These are phyloP conservation scores for Rubroboletus satanas DNA, from an alignment of 768 basidiomycete species.

Conservation along the genomic window DNA sequence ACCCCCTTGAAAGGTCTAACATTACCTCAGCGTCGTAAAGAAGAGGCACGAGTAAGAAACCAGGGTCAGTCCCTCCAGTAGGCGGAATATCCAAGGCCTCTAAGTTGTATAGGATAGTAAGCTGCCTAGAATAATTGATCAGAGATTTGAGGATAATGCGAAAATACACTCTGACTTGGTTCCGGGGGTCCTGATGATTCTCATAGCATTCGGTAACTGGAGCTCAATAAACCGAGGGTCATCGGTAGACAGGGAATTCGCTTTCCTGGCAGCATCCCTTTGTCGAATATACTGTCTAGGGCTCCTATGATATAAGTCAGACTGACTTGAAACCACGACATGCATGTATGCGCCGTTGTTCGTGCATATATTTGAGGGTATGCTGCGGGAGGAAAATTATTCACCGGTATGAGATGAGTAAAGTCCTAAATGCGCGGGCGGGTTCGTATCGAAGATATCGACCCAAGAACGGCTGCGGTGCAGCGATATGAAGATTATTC, in stretches of 20 bases:
- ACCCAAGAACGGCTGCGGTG: conserved; percentile 66
- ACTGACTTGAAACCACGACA: background rate
- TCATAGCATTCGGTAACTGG: conserved; percentile 58
- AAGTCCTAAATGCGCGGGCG: conserved; percentile 69
- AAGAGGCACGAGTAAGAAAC: conserved; percentile 54
- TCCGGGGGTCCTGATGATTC: conserved; percentile 49
- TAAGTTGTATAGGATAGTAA: conserved; percentile 50
- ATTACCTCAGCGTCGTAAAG: conserved; percentile 56
- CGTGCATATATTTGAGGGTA: conserved; percentile 13
- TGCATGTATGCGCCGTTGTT: conserved; percentile 22
- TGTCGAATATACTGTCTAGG: conserved; percentile 23
- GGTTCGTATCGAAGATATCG: conserved; percentile 72
- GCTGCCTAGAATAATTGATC: conserved; percentile 26
- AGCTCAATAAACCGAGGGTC: conserved; percentile 37
- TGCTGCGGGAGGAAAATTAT: conserved; percentile 4
- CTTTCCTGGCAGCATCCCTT: conserved; percentile 14
- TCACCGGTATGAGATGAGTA: conserved; percentile 74
- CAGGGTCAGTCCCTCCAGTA: conserved; percentile 13
- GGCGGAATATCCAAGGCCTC: conserved; percentile 40
- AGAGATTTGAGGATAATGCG: background rate
- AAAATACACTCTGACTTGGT: conserved; percentile 42
- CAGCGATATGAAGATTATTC: conserved; percentile 49
- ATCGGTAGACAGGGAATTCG: conserved; percentile 8
- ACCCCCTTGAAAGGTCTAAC: conserved; percentile 6
- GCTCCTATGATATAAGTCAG: conserved; percentile 14